Base-by-base conservation (phyloP, 2,329 filamentous ascomycete genomes). In the Helotiales sp. region DNA sequence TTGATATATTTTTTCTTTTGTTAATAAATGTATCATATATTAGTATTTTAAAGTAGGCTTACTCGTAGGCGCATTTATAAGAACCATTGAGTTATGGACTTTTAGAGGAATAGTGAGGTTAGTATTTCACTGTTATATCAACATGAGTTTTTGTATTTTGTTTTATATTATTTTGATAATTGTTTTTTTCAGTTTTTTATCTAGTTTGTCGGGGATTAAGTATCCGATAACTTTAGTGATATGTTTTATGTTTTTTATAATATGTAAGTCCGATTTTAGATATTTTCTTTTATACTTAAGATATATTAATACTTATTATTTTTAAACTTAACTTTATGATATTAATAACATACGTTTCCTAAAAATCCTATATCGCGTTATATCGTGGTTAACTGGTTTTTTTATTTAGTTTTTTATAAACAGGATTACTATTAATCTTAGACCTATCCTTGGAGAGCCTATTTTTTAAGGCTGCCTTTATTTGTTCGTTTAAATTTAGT, bases 231-330 rank as follows among this genome's bases (percentile, higher is more conserved):
- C 65, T 62, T 71, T 47, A 71, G 63, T 64, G n/a, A 71, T 61
- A 67, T 71, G 28, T 60, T 71, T 71, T 17, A 68, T 70, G 20
- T 66, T 50, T 68, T 70, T 37, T 26, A 71, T 71, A 71, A 47
- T 65, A 22, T 28, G 30, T 70, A 67, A 65, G 61, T 71, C 61
- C 24, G 37, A 69, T 63, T 50, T 24, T 70, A 15, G 50, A 70
- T 65, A 68, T 71, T 64, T 71, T 55, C 63, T 70, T 63, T 71
- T 22, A 70, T 71, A 71, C 43, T 24, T 71, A 65, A 61, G 60
- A 63, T 66, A 28, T 70, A 28, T 71, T 59, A 71, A 63, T 70
- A 52, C 63, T 68, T 68, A 24, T 32, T 68, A 67, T 67, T 69
- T 63, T 52, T 60, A 40, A n/a, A 28, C 28, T 34, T 30, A 17